These are phyloP conservation scores for Pseudocohnilembus persalinus DNA, from an alignment of 169 alveolate species.

Conservation along the genomic window DNA sequence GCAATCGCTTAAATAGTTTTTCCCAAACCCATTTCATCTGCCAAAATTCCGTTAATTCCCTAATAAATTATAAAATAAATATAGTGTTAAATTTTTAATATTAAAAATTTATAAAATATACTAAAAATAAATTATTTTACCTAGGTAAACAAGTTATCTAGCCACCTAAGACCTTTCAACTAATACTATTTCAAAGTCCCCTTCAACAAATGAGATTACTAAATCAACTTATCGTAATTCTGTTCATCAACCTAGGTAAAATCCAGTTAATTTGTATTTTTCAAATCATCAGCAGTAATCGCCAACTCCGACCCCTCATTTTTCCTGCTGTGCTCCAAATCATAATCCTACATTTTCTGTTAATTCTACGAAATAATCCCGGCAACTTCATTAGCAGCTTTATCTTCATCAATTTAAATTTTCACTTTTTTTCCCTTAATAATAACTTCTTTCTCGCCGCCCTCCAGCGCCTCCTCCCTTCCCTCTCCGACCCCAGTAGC, in stretches of 20 bases:
- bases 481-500: background rate
- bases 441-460: slow-evolving; percentile 38
- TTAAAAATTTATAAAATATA: slow-evolving; percentile 25
- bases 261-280: slow-evolving; percentile 58
- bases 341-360: slow-evolving; percentile 49
- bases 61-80: no score
- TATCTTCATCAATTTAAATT: slow-evolving; percentile 49
- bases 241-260: slow-evolving; percentile 64
- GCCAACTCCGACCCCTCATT: slow-evolving; percentile 17
- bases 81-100: no score
- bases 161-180: slow-evolving; percentile 96
- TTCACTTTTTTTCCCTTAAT: slow-evolving; percentile 41
- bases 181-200: slow-evolving; percentile 96
- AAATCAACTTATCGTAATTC: slow-evolving; percentile 32
- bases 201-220: slow-evolving; percentile 39
- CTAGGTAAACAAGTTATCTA: slow-evolving; percentile 93
- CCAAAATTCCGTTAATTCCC: slow-evolving; percentile 94
- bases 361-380: slow-evolving; percentile 41
- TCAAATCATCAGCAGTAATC: slow-evolving; percentile 51
- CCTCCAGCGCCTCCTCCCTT: slow-evolving; percentile 18
- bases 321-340: slow-evolving; percentile 51
- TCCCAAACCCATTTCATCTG: slow-evolving; percentile 99
- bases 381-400: slow-evolving; percentile 43
- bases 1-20: slow-evolving; percentile 97
- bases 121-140: no score